Evolutionary conservation across 2,329 filamentous ascomycete genomes (phyloP).

Genomic region (Zarea fungicola): DNA sequence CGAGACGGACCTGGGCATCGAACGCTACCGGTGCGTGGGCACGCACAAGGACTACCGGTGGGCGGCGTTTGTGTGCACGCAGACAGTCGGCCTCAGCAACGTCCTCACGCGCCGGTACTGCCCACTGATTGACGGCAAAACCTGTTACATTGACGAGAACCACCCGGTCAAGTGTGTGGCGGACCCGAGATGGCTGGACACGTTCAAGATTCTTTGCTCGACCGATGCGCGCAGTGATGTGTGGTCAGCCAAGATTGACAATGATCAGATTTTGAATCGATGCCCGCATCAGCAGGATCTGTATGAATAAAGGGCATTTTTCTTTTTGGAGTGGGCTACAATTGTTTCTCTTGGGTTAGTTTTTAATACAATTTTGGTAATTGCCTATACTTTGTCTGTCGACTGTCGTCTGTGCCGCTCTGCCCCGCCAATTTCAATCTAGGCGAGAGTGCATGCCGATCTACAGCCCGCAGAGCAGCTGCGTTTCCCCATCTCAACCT

Average conservation of each 20-base stretch:
- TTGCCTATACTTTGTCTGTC: no score
- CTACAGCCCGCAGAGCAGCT: neutral
- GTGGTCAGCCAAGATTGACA: neutral
- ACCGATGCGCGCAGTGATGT: neutral
- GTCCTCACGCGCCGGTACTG: neutral
- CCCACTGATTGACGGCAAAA: neutral
- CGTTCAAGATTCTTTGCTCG: neutral
- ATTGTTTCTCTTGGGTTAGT: no score
- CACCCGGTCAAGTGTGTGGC: neutral
- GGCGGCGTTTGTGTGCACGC: neutral
- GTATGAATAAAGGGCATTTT: no score
- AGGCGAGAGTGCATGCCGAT: neutral
- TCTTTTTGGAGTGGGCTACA: no score
- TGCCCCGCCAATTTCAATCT: constrained; percentile 8
- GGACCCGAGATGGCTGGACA: neutral
- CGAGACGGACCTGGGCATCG: no score
- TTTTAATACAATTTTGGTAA: no score
- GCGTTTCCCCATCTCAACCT: constrained; percentile 6
- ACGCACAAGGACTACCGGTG: neutral
- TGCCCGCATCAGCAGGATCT: neutral
- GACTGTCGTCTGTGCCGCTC: no score
- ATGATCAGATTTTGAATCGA: neutral
- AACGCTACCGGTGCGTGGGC: neutral
- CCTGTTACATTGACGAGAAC: neutral
- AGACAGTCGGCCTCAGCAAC: neutral